phyloP scores from a whole-genome alignment of 2,329 filamentous ascomycete species.

The Fusarium anthophilum region DNA sequence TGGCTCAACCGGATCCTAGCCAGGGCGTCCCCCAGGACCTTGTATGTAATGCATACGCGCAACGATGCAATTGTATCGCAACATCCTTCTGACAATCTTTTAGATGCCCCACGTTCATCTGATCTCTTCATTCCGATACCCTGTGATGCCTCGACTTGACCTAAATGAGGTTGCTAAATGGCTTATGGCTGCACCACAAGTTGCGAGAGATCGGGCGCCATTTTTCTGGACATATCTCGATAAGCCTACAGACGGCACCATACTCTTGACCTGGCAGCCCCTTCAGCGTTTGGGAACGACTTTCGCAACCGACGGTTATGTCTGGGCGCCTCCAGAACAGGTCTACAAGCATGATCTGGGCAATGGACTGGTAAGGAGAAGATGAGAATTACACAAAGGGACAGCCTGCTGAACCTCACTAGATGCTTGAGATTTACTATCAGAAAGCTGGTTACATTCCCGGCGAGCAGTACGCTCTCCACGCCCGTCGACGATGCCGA shows the following conservation, averaged over 20 bases:
- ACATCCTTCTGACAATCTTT: slow-evolving; percentile 27
- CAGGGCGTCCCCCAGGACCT: slow-evolving; percentile 55
- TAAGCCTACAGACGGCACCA: slow-evolving; percentile 80
- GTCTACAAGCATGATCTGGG: slow-evolving; percentile 78
- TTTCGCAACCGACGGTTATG: slow-evolving; percentile 90
- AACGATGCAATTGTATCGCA: not conserved
- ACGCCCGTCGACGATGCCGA: slow-evolving; percentile 86
- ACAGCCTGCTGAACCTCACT: slow-evolving; percentile 14
- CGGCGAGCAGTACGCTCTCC: slow-evolving; percentile 77
- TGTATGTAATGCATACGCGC: slow-evolving; percentile 42
- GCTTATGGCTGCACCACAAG: slow-evolving; percentile 83
- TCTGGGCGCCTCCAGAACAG: slow-evolving; percentile 87
- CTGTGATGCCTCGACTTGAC: slow-evolving; percentile 74
- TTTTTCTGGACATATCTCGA: slow-evolving; percentile 96
- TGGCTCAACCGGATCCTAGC: slow-evolving; percentile 55
- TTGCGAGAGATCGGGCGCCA: slow-evolving; percentile 83
- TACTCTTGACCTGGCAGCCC: slow-evolving; percentile 91
- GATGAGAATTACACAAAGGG: not conserved
- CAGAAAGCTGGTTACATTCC: slow-evolving; percentile 84
- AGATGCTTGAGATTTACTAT: slow-evolving; percentile 90
- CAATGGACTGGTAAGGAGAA: slow-evolving; percentile 62
- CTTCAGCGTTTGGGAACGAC: slow-evolving; percentile 73
- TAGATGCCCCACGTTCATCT: slow-evolving; percentile 91
- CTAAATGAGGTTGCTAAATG: slow-evolving; percentile 83
- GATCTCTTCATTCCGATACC: slow-evolving; percentile 84